Evolutionary conservation across 2,329 filamentous ascomycete species (phyloP).

Genomic region (Diaporthe velutina): DNA sequence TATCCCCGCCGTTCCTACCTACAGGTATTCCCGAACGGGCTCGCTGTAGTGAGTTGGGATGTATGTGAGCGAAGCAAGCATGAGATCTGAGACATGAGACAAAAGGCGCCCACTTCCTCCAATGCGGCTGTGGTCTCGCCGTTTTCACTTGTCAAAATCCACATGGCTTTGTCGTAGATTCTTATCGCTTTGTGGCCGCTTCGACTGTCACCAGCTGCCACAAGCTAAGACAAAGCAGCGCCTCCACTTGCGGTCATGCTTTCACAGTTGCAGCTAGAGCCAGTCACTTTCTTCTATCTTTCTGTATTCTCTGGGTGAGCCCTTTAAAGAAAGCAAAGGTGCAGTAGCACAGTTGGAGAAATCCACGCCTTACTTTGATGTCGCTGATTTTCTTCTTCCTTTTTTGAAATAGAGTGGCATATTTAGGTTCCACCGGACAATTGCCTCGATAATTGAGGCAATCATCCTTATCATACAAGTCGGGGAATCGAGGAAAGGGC

Average conservation of each 20-base stretch:
- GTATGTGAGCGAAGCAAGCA: neutral
- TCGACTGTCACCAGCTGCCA: neutral
- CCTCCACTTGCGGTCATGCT: conserved; percentile 1
- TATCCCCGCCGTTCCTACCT: neutral
- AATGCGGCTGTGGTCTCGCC: neutral
- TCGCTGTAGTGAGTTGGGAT: neutral
- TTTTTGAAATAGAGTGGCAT: neutral
- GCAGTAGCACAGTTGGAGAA: neutral
- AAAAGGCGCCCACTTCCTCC: neutral
- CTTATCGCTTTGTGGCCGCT: neutral
- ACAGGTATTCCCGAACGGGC: neutral
- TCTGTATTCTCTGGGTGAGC: neutral
- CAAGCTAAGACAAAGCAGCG: neutral
- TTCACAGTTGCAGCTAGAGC: neutral
- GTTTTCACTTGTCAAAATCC: neutral
- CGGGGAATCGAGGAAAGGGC: neutral
- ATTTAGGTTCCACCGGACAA: no score
- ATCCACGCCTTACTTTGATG: neutral
- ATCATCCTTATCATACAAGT: neutral
- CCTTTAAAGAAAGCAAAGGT: neutral
- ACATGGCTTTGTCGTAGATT: neutral
- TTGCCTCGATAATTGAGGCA: neutral
- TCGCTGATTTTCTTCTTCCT: neutral
- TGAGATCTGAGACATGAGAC: neutral
- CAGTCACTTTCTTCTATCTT: neutral